Base-by-base conservation (phyloP, 2,329 filamentous ascomycete genomes). In the Pseudogymnoascus sp. region DNA sequence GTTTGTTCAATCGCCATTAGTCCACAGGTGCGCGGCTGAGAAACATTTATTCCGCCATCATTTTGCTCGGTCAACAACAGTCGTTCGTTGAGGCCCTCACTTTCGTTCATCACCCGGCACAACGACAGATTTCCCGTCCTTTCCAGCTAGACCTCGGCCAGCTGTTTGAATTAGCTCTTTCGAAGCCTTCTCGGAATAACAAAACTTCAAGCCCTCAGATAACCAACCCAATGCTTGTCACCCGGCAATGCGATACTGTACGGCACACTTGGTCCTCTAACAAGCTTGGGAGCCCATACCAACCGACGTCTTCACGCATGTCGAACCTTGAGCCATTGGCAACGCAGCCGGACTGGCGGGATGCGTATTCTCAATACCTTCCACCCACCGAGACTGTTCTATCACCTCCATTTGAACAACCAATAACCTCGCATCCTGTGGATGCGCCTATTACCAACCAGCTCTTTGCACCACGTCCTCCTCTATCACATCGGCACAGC, bases 181-280 rank as follows among this genome's bases (percentile, higher is more conserved):
- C 50, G 6, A 56, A 56, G 28, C 50, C 50, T 3, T 33, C 50
- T 18, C 50, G 50, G n/a, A 56, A 56, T 21, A 56, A 33, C n/a
- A 33, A 28, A 33, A 56, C 50, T 35, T n/a, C 59, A 60, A 60
- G 59, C 33, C 33, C 59, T 42, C 33, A 60, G 18, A 60, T 62
- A 35, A 56, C 61, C 33, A 62, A 38, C 61, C 44, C 16, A 73
- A 74, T 74, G 73, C 71, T 74, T 69, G 73, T 73, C 68, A 71
- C 70, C 71, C 71, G 71, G 70, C 70, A 69, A 73, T 73, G 68
- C 69, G 71, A 74, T 66, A 70, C 69, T 68, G 71, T 70, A 71
- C 70, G 72, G 71, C 72, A 73, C 65, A 72, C 70, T 72, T 74
- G 73, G 73, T 70, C 71, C 70, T 70, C 71, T 68, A 72, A 69